Conservation (phyloP, 2,329 filamentous ascomycete species). For the Phialophora tarda region DNA sequence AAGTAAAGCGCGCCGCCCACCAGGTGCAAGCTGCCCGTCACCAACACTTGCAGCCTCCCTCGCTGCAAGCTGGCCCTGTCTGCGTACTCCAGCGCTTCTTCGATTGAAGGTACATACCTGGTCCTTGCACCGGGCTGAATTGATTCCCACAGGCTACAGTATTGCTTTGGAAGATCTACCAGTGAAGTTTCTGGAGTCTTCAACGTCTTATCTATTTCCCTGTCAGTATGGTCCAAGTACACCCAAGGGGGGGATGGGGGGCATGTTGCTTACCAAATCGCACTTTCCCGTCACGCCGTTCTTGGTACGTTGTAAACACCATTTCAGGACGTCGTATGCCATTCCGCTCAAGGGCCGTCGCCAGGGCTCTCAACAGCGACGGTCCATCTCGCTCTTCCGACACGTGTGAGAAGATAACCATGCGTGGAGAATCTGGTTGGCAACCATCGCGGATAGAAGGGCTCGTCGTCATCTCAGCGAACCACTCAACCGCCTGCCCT, state of each 20-base stretch:
- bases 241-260: too few species aligned
- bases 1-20: background rate
- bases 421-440: background rate
- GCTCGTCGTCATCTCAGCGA: background rate
- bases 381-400: background rate
- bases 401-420: background rate
- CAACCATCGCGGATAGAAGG: background rate
- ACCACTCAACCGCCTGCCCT: background rate
- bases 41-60: background rate
- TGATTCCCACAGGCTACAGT: background rate
- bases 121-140: background rate
- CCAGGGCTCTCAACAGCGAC: background rate
- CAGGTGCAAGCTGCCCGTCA: background rate
- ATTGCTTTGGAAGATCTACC: background rate
- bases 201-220: background rate
- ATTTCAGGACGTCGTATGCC: background rate
- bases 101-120: background rate
- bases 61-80: background rate
- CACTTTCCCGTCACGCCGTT: background rate
- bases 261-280: background rate
- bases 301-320: background rate
- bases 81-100: background rate
- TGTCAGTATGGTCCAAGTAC: background rate
- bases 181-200: background rate
- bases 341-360: background rate